phyloP scores from a whole-genome alignment of 2,329 filamentous ascomycete species.

The Westerdykella aurantiaca region DNA sequence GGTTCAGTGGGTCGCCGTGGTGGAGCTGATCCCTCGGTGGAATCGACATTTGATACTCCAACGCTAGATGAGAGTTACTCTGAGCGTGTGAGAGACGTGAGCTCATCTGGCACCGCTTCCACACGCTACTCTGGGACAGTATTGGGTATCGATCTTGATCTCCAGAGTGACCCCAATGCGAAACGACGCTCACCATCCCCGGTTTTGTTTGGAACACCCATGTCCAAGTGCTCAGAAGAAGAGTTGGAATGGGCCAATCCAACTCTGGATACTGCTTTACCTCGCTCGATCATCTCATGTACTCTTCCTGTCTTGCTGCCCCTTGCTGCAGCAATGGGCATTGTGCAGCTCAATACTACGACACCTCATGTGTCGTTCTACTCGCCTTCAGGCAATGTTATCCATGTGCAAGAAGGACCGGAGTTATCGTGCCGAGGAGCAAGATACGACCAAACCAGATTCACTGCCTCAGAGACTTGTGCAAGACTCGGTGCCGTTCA shows the following conservation, averaged over 20 bases:
- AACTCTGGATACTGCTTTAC: constrained; percentile 1
- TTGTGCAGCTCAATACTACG: constrained; percentile 24
- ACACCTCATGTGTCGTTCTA: constrained; percentile 29
- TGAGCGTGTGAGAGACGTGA: constrained; percentile 17
- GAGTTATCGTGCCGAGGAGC: constrained; percentile 2
- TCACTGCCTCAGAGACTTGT: constrained; percentile 4
- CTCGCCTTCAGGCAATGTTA: constrained; percentile 32
- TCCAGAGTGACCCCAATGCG: constrained; percentile 16
- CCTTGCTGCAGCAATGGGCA: constrained; percentile 34
- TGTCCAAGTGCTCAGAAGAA: background rate
- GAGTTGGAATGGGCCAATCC: background rate
- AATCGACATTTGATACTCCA: background rate
- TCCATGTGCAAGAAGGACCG: constrained; percentile 20
- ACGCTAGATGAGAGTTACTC: constrained; percentile 1
- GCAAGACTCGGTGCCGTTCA: constrained; percentile 17
- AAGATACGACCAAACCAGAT: background rate
- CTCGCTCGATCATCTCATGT: constrained; percentile 28
- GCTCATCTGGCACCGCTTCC: constrained; percentile 31
- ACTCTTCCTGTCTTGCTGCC: constrained; percentile 34
- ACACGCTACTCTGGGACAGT: constrained; percentile 33
- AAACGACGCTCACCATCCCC: constrained; percentile 14
- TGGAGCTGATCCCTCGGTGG: background rate
- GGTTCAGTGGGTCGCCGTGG: background rate
- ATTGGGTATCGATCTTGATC: constrained; percentile 32
- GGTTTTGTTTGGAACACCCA: constrained; percentile 4